A percentile compares a stretch with the other conserved stretches of the same genome.
phyloP scores from a whole-genome alignment of 345 rosid species.

The Populus tremula region DNA sequence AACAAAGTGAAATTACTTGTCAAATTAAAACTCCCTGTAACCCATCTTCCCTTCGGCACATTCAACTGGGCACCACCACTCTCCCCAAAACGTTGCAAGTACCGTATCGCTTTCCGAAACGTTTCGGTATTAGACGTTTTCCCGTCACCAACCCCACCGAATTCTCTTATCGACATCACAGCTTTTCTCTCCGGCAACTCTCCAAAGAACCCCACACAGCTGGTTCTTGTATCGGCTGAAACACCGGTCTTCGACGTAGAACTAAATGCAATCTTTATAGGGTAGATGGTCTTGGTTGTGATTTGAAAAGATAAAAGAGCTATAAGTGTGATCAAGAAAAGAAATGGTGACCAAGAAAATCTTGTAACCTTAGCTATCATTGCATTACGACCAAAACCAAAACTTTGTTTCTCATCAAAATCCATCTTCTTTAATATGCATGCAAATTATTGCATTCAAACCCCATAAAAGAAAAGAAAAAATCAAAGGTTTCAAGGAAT shows the following conservation, averaged over 20 bases:
- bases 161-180: conserved; percentile 70
- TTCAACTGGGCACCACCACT: conserved; percentile 71
- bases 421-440: conserved; percentile 42
- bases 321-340: not conserved
- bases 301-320: not conserved
- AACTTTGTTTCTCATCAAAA: conserved; percentile 11
- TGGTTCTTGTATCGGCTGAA: conserved; percentile 23
- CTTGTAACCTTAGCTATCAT: not conserved
- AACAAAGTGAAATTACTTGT: conserved; percentile 92
- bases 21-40: conserved; percentile 89
- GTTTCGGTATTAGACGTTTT: conserved; percentile 66
- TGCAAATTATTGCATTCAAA: not conserved
- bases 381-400: not conserved
- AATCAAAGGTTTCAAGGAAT: not conserved
- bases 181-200: conserved; percentile 38
- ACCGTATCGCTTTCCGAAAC: conserved; percentile 61
- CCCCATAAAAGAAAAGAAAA: not conserved
- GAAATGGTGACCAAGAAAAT: not conserved
- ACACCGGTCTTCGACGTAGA: conserved; percentile 2
- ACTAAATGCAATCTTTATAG: conserved; percentile 15
- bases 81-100: conserved; percentile 44
- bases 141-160: conserved; percentile 94
- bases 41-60: conserved; percentile 79
- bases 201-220: conserved; percentile 35
- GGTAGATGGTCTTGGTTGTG: conserved; percentile 40